Percentiles rank a stretch among this genome's conserved stretches.
Evolutionary conservation across 2,329 filamentous ascomycete genomes (phyloP).

Genomic region (Bipolaris gigantea): DNA sequence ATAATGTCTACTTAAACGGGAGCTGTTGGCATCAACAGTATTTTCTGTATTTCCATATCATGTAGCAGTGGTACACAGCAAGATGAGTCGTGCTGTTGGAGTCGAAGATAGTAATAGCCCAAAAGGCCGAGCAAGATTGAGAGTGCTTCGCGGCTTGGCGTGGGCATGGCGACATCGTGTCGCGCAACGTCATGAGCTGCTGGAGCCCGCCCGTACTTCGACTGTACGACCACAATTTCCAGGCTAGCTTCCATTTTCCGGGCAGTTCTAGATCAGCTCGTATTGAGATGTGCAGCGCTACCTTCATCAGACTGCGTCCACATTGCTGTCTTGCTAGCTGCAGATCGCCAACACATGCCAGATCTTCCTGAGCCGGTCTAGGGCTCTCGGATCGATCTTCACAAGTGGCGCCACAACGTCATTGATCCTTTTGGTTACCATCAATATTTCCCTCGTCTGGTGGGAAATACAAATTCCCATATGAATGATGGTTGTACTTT

Average conservation of each 20-base stretch:
- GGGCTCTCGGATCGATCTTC: constrained; percentile 4
- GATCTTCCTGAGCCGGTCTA: constrained; percentile 3
- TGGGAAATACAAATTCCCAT: neutral
- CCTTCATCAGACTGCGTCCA: neutral
- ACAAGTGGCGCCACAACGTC: constrained; percentile 10
- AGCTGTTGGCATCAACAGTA: neutral
- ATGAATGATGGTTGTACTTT: constrained; percentile 9
- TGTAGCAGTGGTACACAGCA: neutral
- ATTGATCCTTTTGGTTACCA: constrained; percentile 1
- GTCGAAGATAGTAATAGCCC: neutral
- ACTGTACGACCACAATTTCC: neutral
- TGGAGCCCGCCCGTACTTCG: neutral
- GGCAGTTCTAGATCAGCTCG: neutral
- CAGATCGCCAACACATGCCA: neutral
- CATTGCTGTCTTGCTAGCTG: no score
- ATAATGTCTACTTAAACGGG: neutral
- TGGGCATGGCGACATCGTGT: neutral
- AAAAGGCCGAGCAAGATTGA: neutral
- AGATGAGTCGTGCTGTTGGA: neutral
- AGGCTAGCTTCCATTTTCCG: neutral
- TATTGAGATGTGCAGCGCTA: neutral
- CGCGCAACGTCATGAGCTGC: neutral
- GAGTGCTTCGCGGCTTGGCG: neutral
- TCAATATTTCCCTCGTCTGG: constrained; percentile 2
- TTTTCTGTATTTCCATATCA: neutral